These are phyloP conservation scores for Xylona heveae DNA, from an alignment of 495 filamentous ascomycete species.

Conservation along the genomic window DNA sequence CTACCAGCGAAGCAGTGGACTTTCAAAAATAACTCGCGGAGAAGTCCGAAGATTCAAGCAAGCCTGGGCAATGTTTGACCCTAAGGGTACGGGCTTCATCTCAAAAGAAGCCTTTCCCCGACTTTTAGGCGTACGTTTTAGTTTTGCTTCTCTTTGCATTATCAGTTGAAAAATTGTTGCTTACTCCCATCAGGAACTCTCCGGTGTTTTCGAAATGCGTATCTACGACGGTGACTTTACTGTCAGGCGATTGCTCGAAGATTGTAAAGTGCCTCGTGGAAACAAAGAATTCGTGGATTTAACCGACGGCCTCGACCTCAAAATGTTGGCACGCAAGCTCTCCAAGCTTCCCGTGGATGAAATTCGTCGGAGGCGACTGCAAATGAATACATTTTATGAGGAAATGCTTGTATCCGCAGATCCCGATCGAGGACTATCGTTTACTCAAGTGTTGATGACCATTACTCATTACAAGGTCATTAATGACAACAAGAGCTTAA, in stretches of 20 bases:
- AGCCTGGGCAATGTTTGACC: slow-evolving; percentile 90
- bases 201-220: slow-evolving; percentile 91
- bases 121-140: slow-evolving; percentile 53
- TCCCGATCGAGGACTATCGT: slow-evolving; percentile 68
- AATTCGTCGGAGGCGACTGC: slow-evolving; percentile 47
- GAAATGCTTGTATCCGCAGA: slow-evolving; percentile 90
- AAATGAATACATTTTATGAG: slow-evolving; percentile 86
- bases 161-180: background rate
- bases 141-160: background rate
- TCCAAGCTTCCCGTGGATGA: slow-evolving; percentile 49
- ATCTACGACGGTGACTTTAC: slow-evolving; percentile 84
- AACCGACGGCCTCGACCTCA: slow-evolving; percentile 51
- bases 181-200: slow-evolving; percentile 39
- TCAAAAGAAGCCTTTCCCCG: slow-evolving; percentile 80
- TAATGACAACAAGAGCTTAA: slow-evolving; percentile 85
- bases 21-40: slow-evolving; percentile 68
- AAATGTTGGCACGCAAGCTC: slow-evolving; percentile 54
- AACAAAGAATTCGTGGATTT: slow-evolving; percentile 15
- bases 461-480: slow-evolving; percentile 98
- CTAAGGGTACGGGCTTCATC: slow-evolving; percentile 77
- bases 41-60: slow-evolving; percentile 95
- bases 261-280: slow-evolving; percentile 28
- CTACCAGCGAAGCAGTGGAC: slow-evolving; percentile 79
- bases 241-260: slow-evolving; percentile 60
- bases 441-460: slow-evolving; percentile 89